Conservation (phyloP, 768 basidiomycete genomes). For the Calvatia gigantea region DNA sequence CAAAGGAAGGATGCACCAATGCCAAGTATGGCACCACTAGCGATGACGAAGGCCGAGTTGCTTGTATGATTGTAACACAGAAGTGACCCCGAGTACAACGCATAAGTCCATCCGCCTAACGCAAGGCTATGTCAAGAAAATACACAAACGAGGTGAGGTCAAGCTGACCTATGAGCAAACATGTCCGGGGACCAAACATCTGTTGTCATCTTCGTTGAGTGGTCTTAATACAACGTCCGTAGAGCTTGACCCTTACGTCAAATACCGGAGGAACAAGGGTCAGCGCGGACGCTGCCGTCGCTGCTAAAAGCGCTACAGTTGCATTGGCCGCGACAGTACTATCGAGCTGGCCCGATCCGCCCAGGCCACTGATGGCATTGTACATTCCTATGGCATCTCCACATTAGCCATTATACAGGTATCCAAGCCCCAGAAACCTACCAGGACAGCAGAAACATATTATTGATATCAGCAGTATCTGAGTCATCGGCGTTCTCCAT, state of each 20-base stretch:
- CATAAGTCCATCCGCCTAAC: conserved; percentile 24
- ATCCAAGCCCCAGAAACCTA: conserved; percentile 1
- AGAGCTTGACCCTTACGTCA: conserved; percentile 18
- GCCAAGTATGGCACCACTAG: conserved; percentile 24
- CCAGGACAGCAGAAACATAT: conserved; percentile 28
- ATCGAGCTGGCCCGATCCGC: conserved; percentile 27
- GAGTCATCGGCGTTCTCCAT: conserved; percentile 23
- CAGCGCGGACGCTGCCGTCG: conserved; percentile 26
- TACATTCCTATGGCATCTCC: conserved; percentile 22
- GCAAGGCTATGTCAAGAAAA: not conserved
- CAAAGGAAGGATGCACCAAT: conserved; percentile 26
- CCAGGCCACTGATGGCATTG: conserved; percentile 25
- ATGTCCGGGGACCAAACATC: conserved; percentile 25
- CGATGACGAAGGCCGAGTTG: conserved; percentile 26
- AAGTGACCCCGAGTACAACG: conserved; percentile 25
- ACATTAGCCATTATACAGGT: not conserved
- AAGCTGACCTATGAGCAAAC: conserved; percentile 21
- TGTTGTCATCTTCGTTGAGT: conserved; percentile 1
- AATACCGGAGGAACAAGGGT: conserved; percentile 25
- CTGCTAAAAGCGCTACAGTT: conserved; percentile 23
- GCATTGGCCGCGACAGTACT: conserved; percentile 28
- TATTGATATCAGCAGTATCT: conserved; percentile 25
- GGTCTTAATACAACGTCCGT: not conserved
- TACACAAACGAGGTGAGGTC: not conserved
- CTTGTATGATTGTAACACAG: conserved; percentile 25